Evolutionary conservation across 1,284 basidiomycete genomes (phyloP).

Genomic region (Austropuccinia psidii): DNA sequence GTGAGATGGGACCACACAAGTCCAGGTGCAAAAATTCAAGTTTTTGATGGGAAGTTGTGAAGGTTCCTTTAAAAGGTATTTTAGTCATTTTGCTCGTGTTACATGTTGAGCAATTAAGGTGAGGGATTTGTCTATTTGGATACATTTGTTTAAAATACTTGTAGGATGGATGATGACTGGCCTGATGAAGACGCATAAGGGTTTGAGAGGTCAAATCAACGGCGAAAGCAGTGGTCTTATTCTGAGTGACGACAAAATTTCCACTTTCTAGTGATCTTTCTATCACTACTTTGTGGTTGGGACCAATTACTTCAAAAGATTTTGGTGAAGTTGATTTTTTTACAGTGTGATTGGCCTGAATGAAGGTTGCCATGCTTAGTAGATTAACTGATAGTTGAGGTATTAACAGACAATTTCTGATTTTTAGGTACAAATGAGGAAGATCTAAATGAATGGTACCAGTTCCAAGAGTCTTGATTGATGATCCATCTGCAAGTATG

Average conservation of each 20-base stretch:
- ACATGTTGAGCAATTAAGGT: not conserved
- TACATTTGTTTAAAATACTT: not conserved
- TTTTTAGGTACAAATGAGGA: not conserved
- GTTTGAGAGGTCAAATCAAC: too few relatives aligned
- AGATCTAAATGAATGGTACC: not conserved
- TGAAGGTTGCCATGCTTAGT: not conserved
- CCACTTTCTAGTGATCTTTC: too few relatives aligned
- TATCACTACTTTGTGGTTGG: too few relatives aligned
- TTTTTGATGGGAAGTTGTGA: not conserved
- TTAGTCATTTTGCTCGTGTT: not conserved
- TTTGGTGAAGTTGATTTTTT: not conserved
- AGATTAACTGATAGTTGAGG: not conserved
- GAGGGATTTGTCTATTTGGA: not conserved
- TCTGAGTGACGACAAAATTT: too few relatives aligned
- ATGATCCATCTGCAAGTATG: not conserved
- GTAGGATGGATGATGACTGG: not conserved
- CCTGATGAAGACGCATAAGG: not conserved
- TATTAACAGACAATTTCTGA: not conserved
- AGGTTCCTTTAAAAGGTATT: not conserved
- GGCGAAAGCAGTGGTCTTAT: too few relatives aligned
- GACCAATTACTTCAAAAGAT: too few relatives aligned
- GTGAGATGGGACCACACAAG: conserved; percentile 1
- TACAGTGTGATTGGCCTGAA: not conserved
- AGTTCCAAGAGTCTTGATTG: not conserved
- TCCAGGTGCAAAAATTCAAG: not conserved